Evolutionary conservation across 257 asterid species (phyloP).

Genomic region (Voacanga thouarsii): DNA sequence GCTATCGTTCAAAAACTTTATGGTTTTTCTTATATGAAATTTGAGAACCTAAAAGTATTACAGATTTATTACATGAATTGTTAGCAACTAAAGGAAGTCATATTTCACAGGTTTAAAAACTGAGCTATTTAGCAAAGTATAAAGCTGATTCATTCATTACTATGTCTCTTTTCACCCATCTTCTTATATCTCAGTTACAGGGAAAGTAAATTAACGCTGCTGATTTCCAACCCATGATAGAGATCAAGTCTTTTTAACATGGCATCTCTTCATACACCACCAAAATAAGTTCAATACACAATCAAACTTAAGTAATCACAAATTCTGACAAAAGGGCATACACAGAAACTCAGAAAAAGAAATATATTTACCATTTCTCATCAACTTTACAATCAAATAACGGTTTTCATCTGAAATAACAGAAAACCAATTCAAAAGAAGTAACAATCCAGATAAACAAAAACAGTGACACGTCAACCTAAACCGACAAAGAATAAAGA

Average conservation of each 20-base stretch:
- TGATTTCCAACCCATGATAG: not conserved
- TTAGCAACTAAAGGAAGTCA: not conserved
- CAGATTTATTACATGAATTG: not conserved
- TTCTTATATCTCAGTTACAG: not conserved
- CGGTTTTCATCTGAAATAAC: not conserved
- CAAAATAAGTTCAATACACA: not conserved
- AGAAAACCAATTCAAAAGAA: not conserved
- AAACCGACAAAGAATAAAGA: not conserved
- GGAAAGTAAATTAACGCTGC: not conserved
- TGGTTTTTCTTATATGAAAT: not conserved
- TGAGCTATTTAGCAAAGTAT: not conserved
- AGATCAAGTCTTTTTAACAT: not conserved
- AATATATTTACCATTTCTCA: not conserved
- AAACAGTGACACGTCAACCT: not conserved
- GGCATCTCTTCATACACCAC: too few species aligned
- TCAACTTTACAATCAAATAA: not conserved
- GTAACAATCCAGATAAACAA: not conserved
- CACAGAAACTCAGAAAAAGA: not conserved
- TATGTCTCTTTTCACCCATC: not conserved
- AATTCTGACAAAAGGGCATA: not conserved
- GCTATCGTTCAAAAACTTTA: not conserved
- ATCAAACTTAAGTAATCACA: not conserved
- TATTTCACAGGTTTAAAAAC: not conserved
- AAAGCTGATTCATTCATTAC: not conserved
- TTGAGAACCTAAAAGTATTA: not conserved